Conservation (phyloP, 2,329 filamentous ascomycete genomes). For the Pseudogymnoascus sp. region DNA sequence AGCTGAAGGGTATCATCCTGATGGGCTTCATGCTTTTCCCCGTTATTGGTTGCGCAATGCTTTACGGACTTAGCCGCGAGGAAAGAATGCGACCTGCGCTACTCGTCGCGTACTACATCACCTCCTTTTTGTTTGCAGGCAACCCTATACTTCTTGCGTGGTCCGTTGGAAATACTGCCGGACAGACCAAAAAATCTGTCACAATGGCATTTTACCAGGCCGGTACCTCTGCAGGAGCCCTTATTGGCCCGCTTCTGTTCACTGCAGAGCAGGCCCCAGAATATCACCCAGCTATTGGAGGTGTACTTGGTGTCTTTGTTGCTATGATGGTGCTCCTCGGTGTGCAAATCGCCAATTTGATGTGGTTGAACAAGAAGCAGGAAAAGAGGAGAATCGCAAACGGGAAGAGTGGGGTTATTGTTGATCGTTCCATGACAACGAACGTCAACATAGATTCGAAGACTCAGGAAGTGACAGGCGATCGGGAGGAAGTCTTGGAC, state of each 20-base stretch:
- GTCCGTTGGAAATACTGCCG: constrained; percentile 61
- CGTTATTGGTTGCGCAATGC: constrained; percentile 47
- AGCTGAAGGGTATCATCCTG: constrained; percentile 48
- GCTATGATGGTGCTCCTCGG: constrained; percentile 43
- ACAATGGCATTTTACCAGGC: constrained; percentile 58
- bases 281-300: constrained; percentile 49
- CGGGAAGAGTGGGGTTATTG: constrained; percentile 51
- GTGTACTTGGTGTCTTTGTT: constrained; percentile 45
- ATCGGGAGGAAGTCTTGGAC: constrained; percentile 37
- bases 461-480: background rate
- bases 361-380: constrained; percentile 49
- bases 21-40: constrained; percentile 48
- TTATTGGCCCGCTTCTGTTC: constrained; percentile 58
- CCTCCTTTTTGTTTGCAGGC: constrained; percentile 56
- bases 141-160: constrained; percentile 59
- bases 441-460: background rate
- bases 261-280: constrained; percentile 45
- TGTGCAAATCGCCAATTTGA: constrained; percentile 45
- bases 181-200: constrained; percentile 57
- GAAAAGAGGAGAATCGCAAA: constrained; percentile 44
- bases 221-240: constrained; percentile 53
- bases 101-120: constrained; percentile 54
- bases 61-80: constrained; percentile 44
- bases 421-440: constrained; percentile 51
- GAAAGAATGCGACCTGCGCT: constrained; percentile 38